A percentile compares a stretch with the other conserved stretches of the same genome.
Evolutionary conservation across 768 basidiomycete genomes (phyloP).

Genomic region (Chalciporus chontae): DNA sequence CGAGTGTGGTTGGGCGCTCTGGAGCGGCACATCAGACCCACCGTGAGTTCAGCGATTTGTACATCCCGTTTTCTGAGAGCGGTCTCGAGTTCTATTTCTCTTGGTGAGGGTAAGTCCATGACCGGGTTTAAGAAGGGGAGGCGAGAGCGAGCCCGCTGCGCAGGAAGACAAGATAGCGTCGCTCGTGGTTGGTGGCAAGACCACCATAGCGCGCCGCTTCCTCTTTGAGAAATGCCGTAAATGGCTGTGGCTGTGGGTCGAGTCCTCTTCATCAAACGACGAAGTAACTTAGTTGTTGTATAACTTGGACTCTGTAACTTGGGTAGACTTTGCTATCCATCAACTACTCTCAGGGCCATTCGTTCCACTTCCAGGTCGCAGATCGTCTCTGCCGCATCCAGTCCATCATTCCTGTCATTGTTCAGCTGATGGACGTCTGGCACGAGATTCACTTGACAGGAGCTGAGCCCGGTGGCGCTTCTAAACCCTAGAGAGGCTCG

Average conservation of each 20-base stretch:
- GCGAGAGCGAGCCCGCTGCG: constrained; percentile 11
- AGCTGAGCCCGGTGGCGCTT: too few species aligned
- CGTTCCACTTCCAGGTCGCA: too few species aligned
- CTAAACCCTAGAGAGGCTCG: too few species aligned
- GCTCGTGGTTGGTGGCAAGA: constrained; percentile 31
- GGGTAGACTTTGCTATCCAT: too few species aligned
- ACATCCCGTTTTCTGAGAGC: constrained; percentile 72
- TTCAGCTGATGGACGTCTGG: too few species aligned
- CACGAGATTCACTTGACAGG: too few species aligned
- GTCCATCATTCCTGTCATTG: too few species aligned
- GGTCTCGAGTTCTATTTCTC: constrained; percentile 80
- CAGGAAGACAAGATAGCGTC: constrained; percentile 14
- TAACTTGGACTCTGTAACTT: too few species aligned
- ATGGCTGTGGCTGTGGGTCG: constrained; percentile 22
- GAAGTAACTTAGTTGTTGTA: too few species aligned
- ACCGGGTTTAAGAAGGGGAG: constrained; percentile 12
- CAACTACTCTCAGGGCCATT: too few species aligned
- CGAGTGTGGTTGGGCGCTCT: constrained; percentile 19
- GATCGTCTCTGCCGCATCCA: too few species aligned
- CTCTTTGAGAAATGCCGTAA: constrained; percentile 28
- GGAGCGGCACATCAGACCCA: constrained; percentile 37
- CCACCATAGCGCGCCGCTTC: constrained; percentile 23
- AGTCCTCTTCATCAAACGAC: too few species aligned
- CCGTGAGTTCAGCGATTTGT: constrained; percentile 68
- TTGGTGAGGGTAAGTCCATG: constrained; percentile 70